Percentiles rank a stretch among this genome's conserved stretches.
Conservation (phyloP, 2,329 filamentous ascomycete species). For the Lojkania enalia region DNA sequence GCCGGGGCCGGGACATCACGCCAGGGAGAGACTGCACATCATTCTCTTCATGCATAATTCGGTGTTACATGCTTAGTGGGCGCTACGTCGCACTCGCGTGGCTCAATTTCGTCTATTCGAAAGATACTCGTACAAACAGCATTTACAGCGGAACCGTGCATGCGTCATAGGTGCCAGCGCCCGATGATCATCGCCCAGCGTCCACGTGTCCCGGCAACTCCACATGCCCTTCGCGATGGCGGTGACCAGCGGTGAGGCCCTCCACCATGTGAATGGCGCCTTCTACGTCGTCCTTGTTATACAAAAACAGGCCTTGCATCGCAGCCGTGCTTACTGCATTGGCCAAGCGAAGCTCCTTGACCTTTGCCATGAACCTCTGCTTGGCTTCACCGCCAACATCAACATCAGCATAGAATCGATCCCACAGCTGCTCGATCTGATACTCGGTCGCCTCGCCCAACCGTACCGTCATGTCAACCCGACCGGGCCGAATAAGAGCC, state of each 20-base stretch:
- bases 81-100: neutral
- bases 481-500: conserved; percentile 84
- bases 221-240: conserved; percentile 28
- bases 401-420: conserved; percentile 88
- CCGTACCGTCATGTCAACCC: conserved; percentile 90
- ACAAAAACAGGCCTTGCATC: conserved; percentile 90
- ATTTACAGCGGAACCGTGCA: conserved; percentile 8
- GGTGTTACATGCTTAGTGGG: neutral
- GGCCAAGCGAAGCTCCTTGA: conserved; percentile 72
- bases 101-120: neutral
- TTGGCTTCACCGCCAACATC: conserved; percentile 67
- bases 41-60: neutral
- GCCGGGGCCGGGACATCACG: too few species aligned
- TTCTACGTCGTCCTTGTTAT: conserved; percentile 88
- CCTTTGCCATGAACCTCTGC: conserved; percentile 69
- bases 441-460: conserved; percentile 85
- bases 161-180: conserved; percentile 7
- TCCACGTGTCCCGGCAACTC: conserved; percentile 38
- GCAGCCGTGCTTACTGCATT: conserved; percentile 80
- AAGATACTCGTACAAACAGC: conserved; percentile 7
- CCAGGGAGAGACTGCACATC: too few species aligned
- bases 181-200: conserved; percentile 19
- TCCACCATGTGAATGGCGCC: conserved; percentile 83
- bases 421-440: conserved; percentile 87
- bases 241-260: conserved; percentile 51